A percentile compares a stretch with the other conserved stretches of the same genome.
Conservation (phyloP, 2,329 filamentous ascomycete genomes). For the Chaetomiaceae sp. region DNA sequence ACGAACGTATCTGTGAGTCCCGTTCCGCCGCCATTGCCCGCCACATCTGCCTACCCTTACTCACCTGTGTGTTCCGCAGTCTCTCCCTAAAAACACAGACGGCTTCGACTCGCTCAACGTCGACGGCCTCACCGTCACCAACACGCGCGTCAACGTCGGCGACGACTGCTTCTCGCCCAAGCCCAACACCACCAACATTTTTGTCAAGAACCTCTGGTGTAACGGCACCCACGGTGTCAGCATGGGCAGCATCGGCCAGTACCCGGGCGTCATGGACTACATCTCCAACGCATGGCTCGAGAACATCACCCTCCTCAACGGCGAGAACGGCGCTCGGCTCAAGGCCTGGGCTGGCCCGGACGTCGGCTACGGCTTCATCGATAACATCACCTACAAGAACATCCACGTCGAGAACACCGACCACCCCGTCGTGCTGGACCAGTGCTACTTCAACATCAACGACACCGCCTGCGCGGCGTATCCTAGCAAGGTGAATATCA, state of each 20-base stretch:
- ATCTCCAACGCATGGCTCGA: constrained; percentile 56
- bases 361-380: constrained; percentile 56
- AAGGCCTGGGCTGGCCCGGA: constrained; percentile 58
- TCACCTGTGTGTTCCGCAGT: constrained; percentile 10
- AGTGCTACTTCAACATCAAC: constrained; percentile 57
- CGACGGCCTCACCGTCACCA: constrained; percentile 48
- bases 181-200: constrained; percentile 53
- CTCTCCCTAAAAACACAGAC: constrained; percentile 56
- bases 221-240: constrained; percentile 55
- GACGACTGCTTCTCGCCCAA: constrained; percentile 61
- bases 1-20: constrained; percentile 5
- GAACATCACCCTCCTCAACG: constrained; percentile 53
- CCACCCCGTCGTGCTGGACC: constrained; percentile 54
- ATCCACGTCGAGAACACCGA: constrained; percentile 57
- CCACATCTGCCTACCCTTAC: constrained; percentile 29
- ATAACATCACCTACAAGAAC: constrained; percentile 59
- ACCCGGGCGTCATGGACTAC: constrained; percentile 49
- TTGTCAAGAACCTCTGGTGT: constrained; percentile 57
- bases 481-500: constrained; percentile 55
- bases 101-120: constrained; percentile 59
- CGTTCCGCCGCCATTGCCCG: constrained; percentile 48
- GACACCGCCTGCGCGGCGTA: constrained; percentile 47
- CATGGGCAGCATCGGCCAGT: constrained; percentile 57
- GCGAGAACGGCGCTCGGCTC: constrained; percentile 52
- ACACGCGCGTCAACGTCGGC: constrained; percentile 50